Percentiles rank a stretch among this genome's conserved stretches.
These are phyloP conservation scores for Podosphaera aphanis DNA, from an alignment of 2,329 filamentous ascomycete genomes.

Conservation along the genomic window DNA sequence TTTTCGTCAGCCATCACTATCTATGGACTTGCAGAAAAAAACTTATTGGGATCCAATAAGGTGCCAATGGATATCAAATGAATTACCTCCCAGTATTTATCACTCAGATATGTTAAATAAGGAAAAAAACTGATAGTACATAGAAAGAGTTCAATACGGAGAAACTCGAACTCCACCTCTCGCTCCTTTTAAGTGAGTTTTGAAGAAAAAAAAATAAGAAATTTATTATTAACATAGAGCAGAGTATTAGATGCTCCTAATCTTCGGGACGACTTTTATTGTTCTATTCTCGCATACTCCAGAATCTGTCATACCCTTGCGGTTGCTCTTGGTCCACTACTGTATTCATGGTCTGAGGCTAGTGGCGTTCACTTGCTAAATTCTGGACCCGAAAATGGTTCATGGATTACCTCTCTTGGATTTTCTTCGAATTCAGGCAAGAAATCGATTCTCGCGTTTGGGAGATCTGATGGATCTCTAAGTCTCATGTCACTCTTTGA, in stretches of 20 bases:
- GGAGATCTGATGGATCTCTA: conserved; percentile 53
- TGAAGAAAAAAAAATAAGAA: not conserved
- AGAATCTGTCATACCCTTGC: conserved; percentile 50
- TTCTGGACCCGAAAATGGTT: conserved; percentile 22
- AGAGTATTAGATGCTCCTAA: conserved; percentile 71
- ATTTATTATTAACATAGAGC: conserved; percentile 15
- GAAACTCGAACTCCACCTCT: conserved; percentile 31
- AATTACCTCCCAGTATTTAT: conserved; percentile 8
- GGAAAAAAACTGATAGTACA: not conserved
- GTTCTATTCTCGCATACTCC: conserved; percentile 72
- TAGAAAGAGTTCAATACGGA: conserved; percentile 12
- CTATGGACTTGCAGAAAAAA: conserved; percentile 6
- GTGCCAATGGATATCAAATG: conserved; percentile 10
- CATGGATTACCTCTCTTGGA: conserved; percentile 59
- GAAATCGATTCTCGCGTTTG: conserved; percentile 64
- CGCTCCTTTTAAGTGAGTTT: conserved; percentile 51
- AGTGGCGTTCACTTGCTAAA: conserved; percentile 37
- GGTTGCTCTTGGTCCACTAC: conserved; percentile 53
- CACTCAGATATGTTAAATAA: not conserved
- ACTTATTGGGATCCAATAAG: conserved; percentile 4
- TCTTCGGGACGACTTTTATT: conserved; percentile 90
- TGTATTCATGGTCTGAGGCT: conserved; percentile 77
- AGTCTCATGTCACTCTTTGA: conserved; percentile 59
- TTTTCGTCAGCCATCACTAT: conserved; percentile 18
- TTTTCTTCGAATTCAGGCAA: conserved; percentile 64